These are phyloP conservation scores for Tricholoma terreum DNA, from an alignment of 768 basidiomycete genomes.

Conservation along the genomic window DNA sequence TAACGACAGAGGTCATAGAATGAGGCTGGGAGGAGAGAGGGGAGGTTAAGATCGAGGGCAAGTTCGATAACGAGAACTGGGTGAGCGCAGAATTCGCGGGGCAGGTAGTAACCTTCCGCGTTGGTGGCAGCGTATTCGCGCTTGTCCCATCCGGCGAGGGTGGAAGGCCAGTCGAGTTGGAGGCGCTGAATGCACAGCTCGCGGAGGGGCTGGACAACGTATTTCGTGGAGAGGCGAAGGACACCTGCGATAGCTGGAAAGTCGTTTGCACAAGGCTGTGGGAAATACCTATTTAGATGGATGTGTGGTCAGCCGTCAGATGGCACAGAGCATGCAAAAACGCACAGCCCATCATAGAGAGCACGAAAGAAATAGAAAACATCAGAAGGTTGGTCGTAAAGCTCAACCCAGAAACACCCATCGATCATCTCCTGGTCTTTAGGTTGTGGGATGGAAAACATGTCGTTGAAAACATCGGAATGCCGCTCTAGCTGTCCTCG, in stretches of 20 bases:
- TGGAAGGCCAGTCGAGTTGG: slow-evolving; percentile 61
- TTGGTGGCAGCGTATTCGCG: slow-evolving; percentile 59
- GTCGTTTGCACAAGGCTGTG: slow-evolving; percentile 44
- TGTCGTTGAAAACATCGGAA: slow-evolving; percentile 70
- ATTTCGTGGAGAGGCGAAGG: slow-evolving; percentile 72
- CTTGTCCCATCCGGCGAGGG: slow-evolving; percentile 65
- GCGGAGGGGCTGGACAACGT: slow-evolving; percentile 67
- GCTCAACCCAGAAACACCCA: slow-evolving; percentile 54
- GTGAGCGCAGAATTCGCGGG: slow-evolving; percentile 58
- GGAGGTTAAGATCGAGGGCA: slow-evolving; percentile 59
- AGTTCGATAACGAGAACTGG: slow-evolving; percentile 71
- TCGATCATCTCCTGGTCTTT: slow-evolving; percentile 47
- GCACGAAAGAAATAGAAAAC: slow-evolving; percentile 64
- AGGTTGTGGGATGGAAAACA: slow-evolving; percentile 66
- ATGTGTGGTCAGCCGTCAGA: slow-evolving; percentile 2
- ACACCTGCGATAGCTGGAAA: slow-evolving; percentile 62
- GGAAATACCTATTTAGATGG: slow-evolving; percentile 49
- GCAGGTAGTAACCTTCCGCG: slow-evolving; percentile 48
- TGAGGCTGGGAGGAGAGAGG: slow-evolving; percentile 61
- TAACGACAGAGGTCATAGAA: slow-evolving; percentile 76
- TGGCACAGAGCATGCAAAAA: slow-evolving; percentile 2
- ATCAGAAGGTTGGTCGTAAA: slow-evolving; percentile 67
- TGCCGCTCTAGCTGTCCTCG: slow-evolving; percentile 71
- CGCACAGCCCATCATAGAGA: slow-evolving; percentile 76
- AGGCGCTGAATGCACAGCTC: slow-evolving; percentile 58